Evolutionary conservation across 2,329 filamentous ascomycete genomes (phyloP), one percentile per base, ranked within the genome.

Genomic region (Rhynchosporium graminicola): DNA sequence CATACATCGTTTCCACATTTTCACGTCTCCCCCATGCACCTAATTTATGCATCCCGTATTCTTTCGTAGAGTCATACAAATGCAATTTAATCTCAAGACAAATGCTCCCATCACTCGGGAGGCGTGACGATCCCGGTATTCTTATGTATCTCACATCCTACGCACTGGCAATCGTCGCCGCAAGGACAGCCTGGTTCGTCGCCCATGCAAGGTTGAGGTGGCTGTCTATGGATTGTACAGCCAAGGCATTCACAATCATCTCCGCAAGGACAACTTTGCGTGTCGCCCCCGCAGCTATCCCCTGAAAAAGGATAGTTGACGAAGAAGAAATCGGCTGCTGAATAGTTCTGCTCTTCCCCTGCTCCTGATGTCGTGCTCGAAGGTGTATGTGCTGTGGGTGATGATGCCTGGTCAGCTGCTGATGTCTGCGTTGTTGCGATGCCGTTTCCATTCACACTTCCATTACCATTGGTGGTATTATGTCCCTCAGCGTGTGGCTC

Each of bases 191-290:
- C 78, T 3, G 77, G 75, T 63, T 78, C 75, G 57, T 80, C 78
- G 0, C 82, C 82, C 9, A 61, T 60, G 48, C 69, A 71, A 28
- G 66, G 59, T 36, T 67, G 63, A 10, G 50, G 29, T 33, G 70
- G 69, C 12, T 76, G 76, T 60, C 73, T 65, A 63, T 86, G 83
- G 57, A 85, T 82, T 56, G 79, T 76, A 66, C 84, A 86, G 3
- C 83, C 83, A 2, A 85, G 73, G 66, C 84, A 87, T 64, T 81
- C 76, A 62, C 84, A 87, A 64, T 84, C 82, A 62, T 86, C 83
- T 8, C 84, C 83, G 61, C 84, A 87, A 0, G 80, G 82, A 69
- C 84, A 87, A 46, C 77, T 80, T 12, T 78, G 75, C 62, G 76
- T 76, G 62, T 80, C 79, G 2, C 83, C 82, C 0, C 76, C 77